Evolutionary conservation across 2,329 filamentous ascomycete species (phyloP).

Genomic region (Kalmusia sp.): DNA sequence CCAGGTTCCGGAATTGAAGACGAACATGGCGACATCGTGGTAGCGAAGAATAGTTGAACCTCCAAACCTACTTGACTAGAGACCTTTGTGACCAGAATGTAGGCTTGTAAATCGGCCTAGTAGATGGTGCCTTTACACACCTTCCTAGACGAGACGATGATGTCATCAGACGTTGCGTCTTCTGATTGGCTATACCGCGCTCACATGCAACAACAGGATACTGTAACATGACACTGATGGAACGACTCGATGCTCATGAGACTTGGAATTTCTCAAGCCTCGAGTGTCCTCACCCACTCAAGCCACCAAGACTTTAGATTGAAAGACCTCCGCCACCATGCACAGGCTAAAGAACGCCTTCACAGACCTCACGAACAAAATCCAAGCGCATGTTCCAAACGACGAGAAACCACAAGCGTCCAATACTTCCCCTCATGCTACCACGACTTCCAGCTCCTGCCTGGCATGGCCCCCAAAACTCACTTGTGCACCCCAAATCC

Average conservation of each 20-base stretch:
- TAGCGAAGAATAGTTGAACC: not conserved
- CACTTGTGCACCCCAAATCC: constrained; percentile 1
- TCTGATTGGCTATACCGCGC: not conserved
- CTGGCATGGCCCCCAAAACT: constrained; percentile 18
- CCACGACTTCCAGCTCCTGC: not conserved
- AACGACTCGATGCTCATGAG: not conserved
- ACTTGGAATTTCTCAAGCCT: not conserved
- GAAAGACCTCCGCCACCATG: no score
- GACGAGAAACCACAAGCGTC: not conserved
- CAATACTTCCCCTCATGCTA: not conserved
- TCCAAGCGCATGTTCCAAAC: not conserved
- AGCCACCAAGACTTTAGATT: no score
- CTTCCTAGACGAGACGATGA: not conserved
- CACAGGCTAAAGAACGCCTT: constrained; percentile 1
- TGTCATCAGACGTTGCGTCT: not conserved
- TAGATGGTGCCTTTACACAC: not conserved
- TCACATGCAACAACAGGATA: not conserved
- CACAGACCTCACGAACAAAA: not conserved
- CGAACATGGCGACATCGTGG: not conserved
- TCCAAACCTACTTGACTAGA: no score
- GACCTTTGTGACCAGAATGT: no score
- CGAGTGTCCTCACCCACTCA: no score
- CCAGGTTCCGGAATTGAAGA: not conserved
- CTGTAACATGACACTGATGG: not conserved
- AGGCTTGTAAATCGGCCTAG: no score